Evolutionary conservation across 257 asterid genomes (phyloP).

Genomic region (Avicennia marina): DNA sequence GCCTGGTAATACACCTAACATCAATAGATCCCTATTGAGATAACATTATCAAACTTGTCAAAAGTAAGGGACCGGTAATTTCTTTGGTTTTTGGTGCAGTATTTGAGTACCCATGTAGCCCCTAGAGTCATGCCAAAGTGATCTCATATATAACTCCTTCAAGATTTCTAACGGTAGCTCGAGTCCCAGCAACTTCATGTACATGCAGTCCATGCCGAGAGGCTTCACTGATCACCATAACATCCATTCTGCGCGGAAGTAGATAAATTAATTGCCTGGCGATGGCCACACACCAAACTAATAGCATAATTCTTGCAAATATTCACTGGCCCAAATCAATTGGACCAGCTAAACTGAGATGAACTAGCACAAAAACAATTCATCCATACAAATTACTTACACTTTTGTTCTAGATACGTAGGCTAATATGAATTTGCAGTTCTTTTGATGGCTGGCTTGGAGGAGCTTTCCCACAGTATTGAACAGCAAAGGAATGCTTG

Average conservation of each 20-base stretch:
- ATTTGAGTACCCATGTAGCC: too few relatives aligned
- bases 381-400: constrained; percentile 63
- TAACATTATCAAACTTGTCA: too few relatives aligned
- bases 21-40: too few relatives aligned
- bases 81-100: too few relatives aligned
- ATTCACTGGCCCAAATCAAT: not conserved
- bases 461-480: constrained; percentile 70
- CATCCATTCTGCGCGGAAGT: constrained; percentile 60
- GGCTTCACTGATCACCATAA: constrained; percentile 68
- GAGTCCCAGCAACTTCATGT: constrained; percentile 70
- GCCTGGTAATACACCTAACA: too few relatives aligned
- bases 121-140: constrained; percentile 25
- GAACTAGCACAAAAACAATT: too few relatives aligned
- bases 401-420: constrained; percentile 82
- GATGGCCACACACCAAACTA: too few relatives aligned
- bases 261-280: not conserved
- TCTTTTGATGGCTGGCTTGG: constrained; percentile 26
- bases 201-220: constrained; percentile 54
- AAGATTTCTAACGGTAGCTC: constrained; percentile 45
- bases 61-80: too few relatives aligned
- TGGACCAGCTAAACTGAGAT: not conserved
- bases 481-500: constrained; percentile 70
- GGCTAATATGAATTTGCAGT: constrained; percentile 74
- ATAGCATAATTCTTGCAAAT: not conserved
- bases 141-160: constrained; percentile 79